Percentiles rank a stretch among this genome's conserved stretches.
Evolutionary conservation across 1,139 yeast genomes (phyloP).

Genomic region (Nakaseomyces delphensis): DNA sequence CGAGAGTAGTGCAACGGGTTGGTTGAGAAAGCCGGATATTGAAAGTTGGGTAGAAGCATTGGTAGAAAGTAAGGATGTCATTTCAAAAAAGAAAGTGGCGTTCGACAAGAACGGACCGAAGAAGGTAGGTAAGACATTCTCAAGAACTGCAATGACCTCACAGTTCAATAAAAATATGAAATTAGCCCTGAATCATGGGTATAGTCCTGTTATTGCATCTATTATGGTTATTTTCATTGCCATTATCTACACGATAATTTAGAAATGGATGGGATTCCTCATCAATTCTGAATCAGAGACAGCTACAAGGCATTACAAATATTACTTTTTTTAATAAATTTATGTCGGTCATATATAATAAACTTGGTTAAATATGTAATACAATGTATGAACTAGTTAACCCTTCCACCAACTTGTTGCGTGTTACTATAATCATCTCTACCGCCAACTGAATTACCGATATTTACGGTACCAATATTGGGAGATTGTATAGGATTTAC

Average conservation of each 20-base stretch:
- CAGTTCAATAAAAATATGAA: slow-evolving; percentile 39
- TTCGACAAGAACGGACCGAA: slow-evolving; percentile 45
- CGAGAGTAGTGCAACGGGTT: slow-evolving; percentile 62
- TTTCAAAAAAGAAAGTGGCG: slow-evolving; percentile 27
- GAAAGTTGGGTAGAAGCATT: slow-evolving; percentile 59
- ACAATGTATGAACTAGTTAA: slow-evolving; percentile 12
- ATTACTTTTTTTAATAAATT: too few species aligned
- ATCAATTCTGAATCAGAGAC: too few species aligned
- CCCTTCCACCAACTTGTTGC: slow-evolving; percentile 21
- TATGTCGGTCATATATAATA: slow-evolving; percentile 6
- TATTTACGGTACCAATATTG: not conserved
- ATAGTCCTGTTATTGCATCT: slow-evolving; percentile 7
- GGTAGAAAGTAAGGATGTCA: slow-evolving; percentile 35
- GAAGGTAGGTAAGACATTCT: slow-evolving; percentile 47
- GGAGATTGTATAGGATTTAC: slow-evolving; percentile 4
- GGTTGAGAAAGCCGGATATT: slow-evolving; percentile 49
- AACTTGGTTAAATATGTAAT: not conserved
- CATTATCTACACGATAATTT: slow-evolving; percentile 14
- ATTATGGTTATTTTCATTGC: slow-evolving; percentile 6
- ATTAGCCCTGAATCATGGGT: slow-evolving; percentile 15
- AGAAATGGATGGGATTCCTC: not conserved
- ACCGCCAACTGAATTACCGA: slow-evolving; percentile 17
- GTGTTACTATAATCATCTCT: slow-evolving; percentile 21
- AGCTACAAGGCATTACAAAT: too few species aligned
- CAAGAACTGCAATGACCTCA: slow-evolving; percentile 54